Base-by-base conservation (phyloP, 2,329 filamentous ascomycete species). In the Rhinocladiella similis region DNA sequence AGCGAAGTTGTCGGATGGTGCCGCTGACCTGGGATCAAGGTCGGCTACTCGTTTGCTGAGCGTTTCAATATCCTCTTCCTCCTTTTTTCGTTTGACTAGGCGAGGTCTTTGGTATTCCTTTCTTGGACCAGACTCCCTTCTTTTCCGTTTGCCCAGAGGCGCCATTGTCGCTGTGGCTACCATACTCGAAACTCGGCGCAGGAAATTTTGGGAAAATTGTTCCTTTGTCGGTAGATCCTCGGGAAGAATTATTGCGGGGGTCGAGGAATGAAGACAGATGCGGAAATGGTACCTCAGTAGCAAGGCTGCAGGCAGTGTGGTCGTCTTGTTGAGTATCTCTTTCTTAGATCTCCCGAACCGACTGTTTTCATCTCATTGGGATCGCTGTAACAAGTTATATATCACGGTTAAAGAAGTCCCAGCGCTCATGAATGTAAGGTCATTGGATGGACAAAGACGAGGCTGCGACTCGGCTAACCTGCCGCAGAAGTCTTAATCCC, bases 1-100 rank as follows among this genome's bases (percentile, higher is more conserved):
- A 65, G 86, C 80, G 72, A 99, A 99, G 62, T 83, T 82, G 62
- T 85, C 86, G 66, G 82, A 78, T 14, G 83, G 74, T 62, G 67
- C 65, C 50, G 76, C 75, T 58, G 73, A 66, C 56, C 63, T 65
- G 19, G 61, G 48, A 54, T 79, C 73, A 56, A 79, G 70, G 36
- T 75, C 74, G 58, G 74, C 70, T 13, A 79, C 75, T 60, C 69
- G 69, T 59, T 76, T 68, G n/a, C 65, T 61, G 53, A 79, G 73
- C 2, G 70, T 64, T 13, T 71, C 68, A 25, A 79, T 59, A 53
- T 76, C 72, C 36, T 77, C 76, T 47, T 75, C 71, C 14, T 72
- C 73, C 29, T 76, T 73, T 64, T 79, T 79, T 57, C 76, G 71
- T 59, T 80, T 80, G 53, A 79, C 62, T 7, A 64, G 67, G 19